Evolutionary conservation across 345 rosid species (phyloP).

Genomic region (Adansonia digitata): DNA sequence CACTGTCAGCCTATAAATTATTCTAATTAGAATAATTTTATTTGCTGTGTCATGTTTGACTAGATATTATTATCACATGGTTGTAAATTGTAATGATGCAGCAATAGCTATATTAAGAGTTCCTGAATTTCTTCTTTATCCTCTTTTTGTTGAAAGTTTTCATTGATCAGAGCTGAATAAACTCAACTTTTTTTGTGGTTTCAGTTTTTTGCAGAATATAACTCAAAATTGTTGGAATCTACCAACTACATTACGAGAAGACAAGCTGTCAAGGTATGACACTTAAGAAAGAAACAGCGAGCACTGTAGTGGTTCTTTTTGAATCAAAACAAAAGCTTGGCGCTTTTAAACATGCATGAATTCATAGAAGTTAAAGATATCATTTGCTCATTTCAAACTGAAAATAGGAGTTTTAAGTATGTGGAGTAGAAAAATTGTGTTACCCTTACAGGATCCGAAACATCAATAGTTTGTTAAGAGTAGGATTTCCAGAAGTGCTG

Average conservation of each 20-base stretch:
- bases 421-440: not conserved
- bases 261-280: constrained; percentile 84
- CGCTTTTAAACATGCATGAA: not conserved
- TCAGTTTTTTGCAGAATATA: constrained; percentile 87
- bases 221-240: constrained; percentile 92
- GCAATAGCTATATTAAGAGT: not conserved
- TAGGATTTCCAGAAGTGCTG: not conserved
- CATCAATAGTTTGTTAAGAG: not conserved
- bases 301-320: not conserved
- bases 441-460: not conserved
- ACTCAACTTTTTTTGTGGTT: constrained; percentile 19
- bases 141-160: constrained; percentile 2
- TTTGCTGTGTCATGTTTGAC: not conserved
- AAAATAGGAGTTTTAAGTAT: constrained; percentile 1
- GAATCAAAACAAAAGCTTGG: not conserved
- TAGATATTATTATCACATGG: constrained; percentile 6
- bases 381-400: not conserved
- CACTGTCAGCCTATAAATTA: not conserved
- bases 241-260: constrained; percentile 89
- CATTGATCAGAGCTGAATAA: constrained; percentile 11
- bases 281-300: not conserved
- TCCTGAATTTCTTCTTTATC: not conserved
- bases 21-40: not conserved
- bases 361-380: not conserved
- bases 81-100: not conserved